Percentiles rank a stretch among this genome's conserved stretches.
Conservation (phyloP, 495 filamentous ascomycete species). For the Aspergillus olivimuriae region DNA sequence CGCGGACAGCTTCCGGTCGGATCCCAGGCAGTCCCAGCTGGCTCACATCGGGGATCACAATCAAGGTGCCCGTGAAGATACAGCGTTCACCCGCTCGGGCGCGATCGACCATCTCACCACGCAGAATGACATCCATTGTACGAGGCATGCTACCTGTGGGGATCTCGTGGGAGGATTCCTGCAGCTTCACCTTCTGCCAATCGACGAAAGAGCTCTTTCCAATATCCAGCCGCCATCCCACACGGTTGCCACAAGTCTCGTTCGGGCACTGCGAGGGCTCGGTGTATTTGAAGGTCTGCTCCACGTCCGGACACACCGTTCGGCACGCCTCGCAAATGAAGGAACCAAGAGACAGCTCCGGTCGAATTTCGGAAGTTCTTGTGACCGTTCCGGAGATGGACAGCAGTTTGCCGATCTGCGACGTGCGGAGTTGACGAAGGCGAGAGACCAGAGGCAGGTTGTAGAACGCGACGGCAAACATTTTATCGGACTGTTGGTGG, state of each 20-base stretch:
- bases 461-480: constrained; percentile 94
- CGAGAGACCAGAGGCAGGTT: constrained; percentile 92
- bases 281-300: constrained; percentile 96
- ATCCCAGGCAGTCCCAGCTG: constrained; percentile 88
- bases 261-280: constrained; percentile 96
- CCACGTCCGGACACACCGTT: constrained; percentile 75
- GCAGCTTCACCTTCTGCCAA: constrained; percentile 96
- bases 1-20: constrained; percentile 75
- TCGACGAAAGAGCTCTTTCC: constrained; percentile 96
- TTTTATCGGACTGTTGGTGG: constrained; percentile 94
- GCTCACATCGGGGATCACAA: constrained; percentile 95
- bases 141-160: constrained; percentile 98
- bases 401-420: constrained; percentile 84
- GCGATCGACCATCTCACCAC: constrained; percentile 95
- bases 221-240: constrained; percentile 91
- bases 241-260: constrained; percentile 78
- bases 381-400: constrained; percentile 97
- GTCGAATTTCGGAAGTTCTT: constrained; percentile 91
- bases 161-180: constrained; percentile 97
- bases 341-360: constrained; percentile 85
- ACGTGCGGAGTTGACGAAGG: constrained; percentile 79
- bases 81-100: constrained; percentile 97
- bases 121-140: constrained; percentile 96
- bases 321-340: constrained; percentile 88
- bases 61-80: constrained; percentile 92